A percentile compares a stretch with the other conserved stretches of the same genome.
Evolutionary conservation across 2,329 filamentous ascomycete genomes (phyloP).

Genomic region (Calonectria montana): DNA sequence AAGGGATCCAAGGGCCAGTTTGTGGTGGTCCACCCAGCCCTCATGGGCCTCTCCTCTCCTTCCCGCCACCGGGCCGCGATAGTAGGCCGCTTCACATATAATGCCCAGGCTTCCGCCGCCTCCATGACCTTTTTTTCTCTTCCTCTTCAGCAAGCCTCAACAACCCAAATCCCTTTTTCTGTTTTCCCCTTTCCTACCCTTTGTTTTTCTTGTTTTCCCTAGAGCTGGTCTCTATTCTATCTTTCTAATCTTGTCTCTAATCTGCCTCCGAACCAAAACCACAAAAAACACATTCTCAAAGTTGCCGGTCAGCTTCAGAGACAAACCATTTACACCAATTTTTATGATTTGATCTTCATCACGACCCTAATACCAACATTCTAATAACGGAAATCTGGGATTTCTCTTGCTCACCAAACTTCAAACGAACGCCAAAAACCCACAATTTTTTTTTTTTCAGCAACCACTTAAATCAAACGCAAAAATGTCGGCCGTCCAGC

Average conservation of each 20-base stretch:
- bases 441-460: slow-evolving; percentile 40
- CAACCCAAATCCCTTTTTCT: slow-evolving; percentile 65
- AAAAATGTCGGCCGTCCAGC: slow-evolving; percentile 88
- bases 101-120: slow-evolving; percentile 49
- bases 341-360: slow-evolving; percentile 31
- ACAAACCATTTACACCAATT: slow-evolving; percentile 39
- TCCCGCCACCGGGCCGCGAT: slow-evolving; percentile 21
- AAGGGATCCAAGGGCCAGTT: not conserved
- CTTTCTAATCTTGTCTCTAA: slow-evolving; percentile 51
- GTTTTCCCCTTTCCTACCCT: slow-evolving; percentile 50
- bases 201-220: slow-evolving; percentile 51
- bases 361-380: slow-evolving; percentile 42
- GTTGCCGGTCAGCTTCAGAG: slow-evolving; percentile 57
- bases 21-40: not conserved
- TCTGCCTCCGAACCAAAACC: slow-evolving; percentile 30
- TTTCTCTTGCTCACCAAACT: slow-evolving; percentile 65
- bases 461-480: slow-evolving; percentile 46
- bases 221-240: slow-evolving; percentile 67
- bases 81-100: slow-evolving; percentile 39
- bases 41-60: not conserved
- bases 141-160: slow-evolving; percentile 74
- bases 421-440: slow-evolving; percentile 38
- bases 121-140: slow-evolving; percentile 53
- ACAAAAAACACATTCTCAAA: slow-evolving; percentile 35
- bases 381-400: slow-evolving; percentile 62